phyloP scores from a whole-genome alignment of 164 flowering plant genomes.

The Pachysandra terminalis region DNA sequence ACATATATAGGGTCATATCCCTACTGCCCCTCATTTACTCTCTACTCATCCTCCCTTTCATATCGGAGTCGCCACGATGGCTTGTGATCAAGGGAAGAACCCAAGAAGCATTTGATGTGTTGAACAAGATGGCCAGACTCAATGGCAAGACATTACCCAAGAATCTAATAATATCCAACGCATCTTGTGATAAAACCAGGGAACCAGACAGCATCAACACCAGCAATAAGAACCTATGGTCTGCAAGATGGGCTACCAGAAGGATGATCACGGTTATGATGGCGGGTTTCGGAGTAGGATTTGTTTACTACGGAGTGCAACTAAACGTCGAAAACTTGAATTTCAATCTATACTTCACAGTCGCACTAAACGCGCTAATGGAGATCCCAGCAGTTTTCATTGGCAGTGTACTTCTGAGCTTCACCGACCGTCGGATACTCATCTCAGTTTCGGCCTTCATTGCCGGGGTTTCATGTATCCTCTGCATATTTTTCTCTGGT shows the following conservation, averaged over 20 bases:
- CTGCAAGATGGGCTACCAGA: conserved; percentile 42
- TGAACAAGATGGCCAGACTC: conserved; percentile 38
- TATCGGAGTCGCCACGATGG: conserved; percentile 67
- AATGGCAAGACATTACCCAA: conserved; percentile 47
- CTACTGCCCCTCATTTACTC: conserved; percentile 44
- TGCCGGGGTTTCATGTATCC: conserved; percentile 46
- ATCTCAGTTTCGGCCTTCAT: conserved; percentile 35
- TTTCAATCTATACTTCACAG: conserved; percentile 53
- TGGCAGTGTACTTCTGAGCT: conserved; percentile 41
- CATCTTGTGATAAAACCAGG: conserved; percentile 15
- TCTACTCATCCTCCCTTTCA: conserved; percentile 38
- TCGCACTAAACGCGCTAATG: conserved; percentile 50
- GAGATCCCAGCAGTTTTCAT: conserved; percentile 64
- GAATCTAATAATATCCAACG: conserved; percentile 28
- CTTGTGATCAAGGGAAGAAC: conserved; percentile 41
- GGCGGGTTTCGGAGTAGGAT: conserved; percentile 56
- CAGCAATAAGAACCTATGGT: conserved; percentile 33
- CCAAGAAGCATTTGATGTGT: conserved; percentile 41
- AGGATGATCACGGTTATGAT: conserved; percentile 45
- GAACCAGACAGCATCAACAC: neutral
- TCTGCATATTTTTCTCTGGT: conserved; percentile 38
- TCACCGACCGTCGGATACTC: conserved; percentile 33
- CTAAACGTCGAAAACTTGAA: conserved; percentile 54
- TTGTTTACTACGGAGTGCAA: conserved; percentile 61
- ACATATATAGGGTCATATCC: conserved; percentile 41